A percentile compares a stretch with the other conserved stretches of the same genome.
Conservation (phyloP, 331 rosid genomes). For the Quercus tomentella region DNA sequence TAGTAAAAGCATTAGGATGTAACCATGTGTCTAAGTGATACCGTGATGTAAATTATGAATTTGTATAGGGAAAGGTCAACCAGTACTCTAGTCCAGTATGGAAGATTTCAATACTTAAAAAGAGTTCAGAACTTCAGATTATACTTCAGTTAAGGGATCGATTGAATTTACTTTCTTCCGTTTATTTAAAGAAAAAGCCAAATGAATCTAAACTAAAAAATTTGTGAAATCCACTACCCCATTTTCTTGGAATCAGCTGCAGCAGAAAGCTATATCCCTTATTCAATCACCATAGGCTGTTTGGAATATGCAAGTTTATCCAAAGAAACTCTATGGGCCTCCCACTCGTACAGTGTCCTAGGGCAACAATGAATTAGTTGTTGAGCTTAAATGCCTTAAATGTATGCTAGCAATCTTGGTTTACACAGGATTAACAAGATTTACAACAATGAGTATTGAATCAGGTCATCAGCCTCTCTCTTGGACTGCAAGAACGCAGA, state of each 20-base stretch:
- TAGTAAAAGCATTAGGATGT: not conserved
- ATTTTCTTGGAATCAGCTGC: not conserved
- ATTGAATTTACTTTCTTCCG: not conserved
- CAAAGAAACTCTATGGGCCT: too few relatives aligned
- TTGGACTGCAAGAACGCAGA: constrained; percentile 76
- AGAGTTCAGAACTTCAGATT: not conserved
- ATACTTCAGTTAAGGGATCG: not conserved
- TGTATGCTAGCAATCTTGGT: not conserved
- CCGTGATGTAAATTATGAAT: too few relatives aligned
- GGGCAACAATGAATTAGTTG: not conserved
- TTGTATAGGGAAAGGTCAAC: too few relatives aligned
- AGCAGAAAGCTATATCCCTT: too few relatives aligned
- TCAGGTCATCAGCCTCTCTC: constrained; percentile 70
- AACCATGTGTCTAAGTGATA: too few relatives aligned
- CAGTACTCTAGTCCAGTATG: too few relatives aligned
- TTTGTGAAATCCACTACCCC: not conserved
- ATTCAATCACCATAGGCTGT: too few relatives aligned
- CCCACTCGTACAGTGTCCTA: not conserved
- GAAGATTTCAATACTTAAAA: too few relatives aligned
- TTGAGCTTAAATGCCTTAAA: not conserved
- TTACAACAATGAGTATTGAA: constrained; percentile 15
- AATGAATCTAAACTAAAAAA: not conserved
- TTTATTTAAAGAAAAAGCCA: not conserved
- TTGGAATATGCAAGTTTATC: too few relatives aligned
- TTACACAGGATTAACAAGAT: not conserved